Evolutionary conservation across 2,329 filamentous ascomycete species (phyloP).

Genomic region (Cladosporium velox): DNA sequence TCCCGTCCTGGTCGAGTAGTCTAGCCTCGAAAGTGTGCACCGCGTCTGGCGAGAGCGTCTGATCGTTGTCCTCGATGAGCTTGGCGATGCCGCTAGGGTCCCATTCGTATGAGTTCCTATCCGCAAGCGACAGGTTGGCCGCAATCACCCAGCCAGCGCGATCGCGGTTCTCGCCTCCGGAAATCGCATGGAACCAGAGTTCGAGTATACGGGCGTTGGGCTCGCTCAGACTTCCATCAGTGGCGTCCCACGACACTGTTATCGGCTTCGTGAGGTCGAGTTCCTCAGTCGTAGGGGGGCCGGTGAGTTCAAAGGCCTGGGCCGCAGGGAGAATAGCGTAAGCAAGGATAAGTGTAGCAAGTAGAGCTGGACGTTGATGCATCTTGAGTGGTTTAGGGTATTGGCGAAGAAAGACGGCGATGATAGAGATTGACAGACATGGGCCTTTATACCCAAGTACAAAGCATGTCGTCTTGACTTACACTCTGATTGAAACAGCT

Average conservation of each 20-base stretch:
- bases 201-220: not conserved
- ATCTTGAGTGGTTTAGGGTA: not conserved
- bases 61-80: conserved; percentile 8
- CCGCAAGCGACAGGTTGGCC: conserved; percentile 7
- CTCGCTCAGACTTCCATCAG: not conserved
- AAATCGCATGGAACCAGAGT: conserved; percentile 4
- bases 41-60: conserved; percentile 4
- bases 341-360: not conserved
- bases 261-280: not conserved
- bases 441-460: not conserved
- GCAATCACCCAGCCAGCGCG: conserved; percentile 1
- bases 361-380: not conserved
- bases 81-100: conserved; percentile 3
- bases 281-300: not conserved
- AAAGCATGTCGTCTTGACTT: not conserved
- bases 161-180: not conserved
- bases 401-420: not conserved
- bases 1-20: conserved; percentile 2
- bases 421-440: not conserved
- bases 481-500: not conserved
- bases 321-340: not conserved
- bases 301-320: not conserved
- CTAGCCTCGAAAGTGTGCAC: conserved; percentile 9
- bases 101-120: conserved; percentile 3
- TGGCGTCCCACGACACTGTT: not conserved